These are phyloP conservation scores for Lactifluus hygrophoroides DNA, from an alignment of 768 basidiomycete genomes.

Conservation along the genomic window DNA sequence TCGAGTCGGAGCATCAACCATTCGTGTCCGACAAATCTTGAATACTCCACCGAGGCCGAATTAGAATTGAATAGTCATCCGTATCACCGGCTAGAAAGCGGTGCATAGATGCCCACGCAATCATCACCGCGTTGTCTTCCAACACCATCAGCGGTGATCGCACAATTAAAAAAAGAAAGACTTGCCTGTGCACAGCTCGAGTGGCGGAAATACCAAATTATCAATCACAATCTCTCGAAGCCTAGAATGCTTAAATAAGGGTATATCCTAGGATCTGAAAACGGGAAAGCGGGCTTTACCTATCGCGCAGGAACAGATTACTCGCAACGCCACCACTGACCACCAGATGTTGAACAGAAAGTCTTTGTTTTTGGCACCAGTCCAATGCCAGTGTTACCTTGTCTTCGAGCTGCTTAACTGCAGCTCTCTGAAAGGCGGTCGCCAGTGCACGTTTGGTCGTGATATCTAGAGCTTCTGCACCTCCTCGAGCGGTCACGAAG, in stretches of 20 bases:
- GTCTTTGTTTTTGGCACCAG: constrained; percentile 35
- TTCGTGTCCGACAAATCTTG: constrained; percentile 37
- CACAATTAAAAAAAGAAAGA: neutral
- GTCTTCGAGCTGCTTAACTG: constrained; percentile 62
- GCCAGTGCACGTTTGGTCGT: constrained; percentile 44
- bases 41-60: constrained; percentile 72
- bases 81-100: constrained; percentile 57
- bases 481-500: constrained; percentile 37
- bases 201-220: constrained; percentile 64
- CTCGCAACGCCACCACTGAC: constrained; percentile 93
- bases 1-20: neutral
- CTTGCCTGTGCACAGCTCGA: constrained; percentile 72
- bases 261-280: constrained; percentile 9
- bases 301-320: constrained; percentile 57
- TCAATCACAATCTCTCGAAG: constrained; percentile 26
- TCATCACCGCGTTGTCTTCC: constrained; percentile 94
- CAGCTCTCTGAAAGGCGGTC: constrained; percentile 63
- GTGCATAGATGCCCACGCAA: constrained; percentile 85
- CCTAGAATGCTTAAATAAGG: constrained; percentile 24
- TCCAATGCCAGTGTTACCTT: constrained; percentile 55
- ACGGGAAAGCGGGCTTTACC: constrained; percentile 35
- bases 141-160: neutral
- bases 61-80: constrained; percentile 52
- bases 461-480: constrained; percentile 32
- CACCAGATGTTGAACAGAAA: constrained; percentile 52